Base-by-base conservation (phyloP, 139 green algal genomes). In the Chlamydomonas asymmetrica region DNA sequence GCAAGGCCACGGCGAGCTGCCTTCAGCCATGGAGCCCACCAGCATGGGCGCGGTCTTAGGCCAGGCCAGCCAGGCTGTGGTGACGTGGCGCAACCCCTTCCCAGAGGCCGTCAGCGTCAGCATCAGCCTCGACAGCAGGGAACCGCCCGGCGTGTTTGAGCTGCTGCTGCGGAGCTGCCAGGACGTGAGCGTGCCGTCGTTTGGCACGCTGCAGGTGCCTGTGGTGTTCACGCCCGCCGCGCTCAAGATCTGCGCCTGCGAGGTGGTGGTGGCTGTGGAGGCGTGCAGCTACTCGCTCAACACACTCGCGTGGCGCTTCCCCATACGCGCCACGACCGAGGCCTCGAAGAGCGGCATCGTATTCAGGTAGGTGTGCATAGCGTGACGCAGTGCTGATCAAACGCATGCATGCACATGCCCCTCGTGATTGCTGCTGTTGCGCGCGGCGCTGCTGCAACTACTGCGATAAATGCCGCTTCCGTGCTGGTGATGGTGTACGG, bases 51-150 rank as follows among this genome's bases (percentile, higher is more conserved):
- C 66, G 2, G 59, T 57, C 34, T 49, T 88, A 29, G 77, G 73
- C n/a, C 5, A 50, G n/a, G 49, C 71, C 37, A 43, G 49, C 40
- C 64, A 48, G 32, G 35, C 9, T 6, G 13, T 78, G 29, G 49
- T 89, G 31, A 62, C 22, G 32, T 91, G 83, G 74, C 59, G 60
- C 31, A 91, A 91, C 70, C 86, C 86, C 41, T 91, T 91, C 71
- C 54, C 78, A 0, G 34, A 71, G 49, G 16, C 72, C 0, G 73
- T 81, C 49, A 75, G 37, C 22, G 60, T 87, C 41, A 49, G 22
- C 31, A 34, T 87, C 22, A 35, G 35, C 41, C 40, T 80, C 1
- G 20, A 16, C 4, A 72, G 65, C 16, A 54, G 52, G 34, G 67
- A 65, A 35, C 63, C 75, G 0, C 43, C n/a, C 0, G 62, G 61